Base-by-base conservation (phyloP, 208 protist species). In the Perkinsela sp. region DNA sequence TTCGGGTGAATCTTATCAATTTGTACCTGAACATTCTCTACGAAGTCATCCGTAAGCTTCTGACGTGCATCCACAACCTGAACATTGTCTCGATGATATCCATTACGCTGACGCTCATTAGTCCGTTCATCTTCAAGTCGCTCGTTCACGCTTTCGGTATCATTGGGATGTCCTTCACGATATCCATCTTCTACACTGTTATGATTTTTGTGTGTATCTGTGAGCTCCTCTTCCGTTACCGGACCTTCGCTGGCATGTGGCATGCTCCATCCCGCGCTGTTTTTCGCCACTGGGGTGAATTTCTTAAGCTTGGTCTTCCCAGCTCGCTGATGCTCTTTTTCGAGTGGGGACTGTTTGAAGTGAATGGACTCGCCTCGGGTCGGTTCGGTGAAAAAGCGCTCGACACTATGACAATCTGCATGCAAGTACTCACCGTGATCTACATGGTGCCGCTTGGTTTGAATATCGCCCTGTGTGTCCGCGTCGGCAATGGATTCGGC, bases 271-370 rank as follows among this genome's bases (percentile, higher is more conserved):
- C 13, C 22, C 40, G 40, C 6, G 40, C 40, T 22, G 40, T 22
- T 6, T 22, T 57, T 57, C 40, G 40, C 40, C 40, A 57, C 40
- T 57, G 40, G 40, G 22, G 22, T 6, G 40, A 57, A 22, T 57
- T 57, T 22, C 40, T 57, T n/a, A 22, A 6, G 22, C 40, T 57
- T 57, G 40, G 40, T 22, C 40, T 57, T 22, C 40, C 40, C 13
- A 57, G 40, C 40, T 57, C 40, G 13, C 40, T 57, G 13, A 57
- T 57, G 40, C 40, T 57, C 40, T 57, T 57, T 57, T 57, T 57
- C 13, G 40, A 57, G 22, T 57, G 40, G 40, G 40, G 40, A 22
- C 22, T 57, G 40, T 57, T 57, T 57, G 40, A 57, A 22, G 13
- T 57, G 13, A 57, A 57, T 22, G 40, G 40, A 6, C 6, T 57